Base-by-base conservation (phyloP, 306 rosid species). In the Casuarina cunninghamiana region DNA sequence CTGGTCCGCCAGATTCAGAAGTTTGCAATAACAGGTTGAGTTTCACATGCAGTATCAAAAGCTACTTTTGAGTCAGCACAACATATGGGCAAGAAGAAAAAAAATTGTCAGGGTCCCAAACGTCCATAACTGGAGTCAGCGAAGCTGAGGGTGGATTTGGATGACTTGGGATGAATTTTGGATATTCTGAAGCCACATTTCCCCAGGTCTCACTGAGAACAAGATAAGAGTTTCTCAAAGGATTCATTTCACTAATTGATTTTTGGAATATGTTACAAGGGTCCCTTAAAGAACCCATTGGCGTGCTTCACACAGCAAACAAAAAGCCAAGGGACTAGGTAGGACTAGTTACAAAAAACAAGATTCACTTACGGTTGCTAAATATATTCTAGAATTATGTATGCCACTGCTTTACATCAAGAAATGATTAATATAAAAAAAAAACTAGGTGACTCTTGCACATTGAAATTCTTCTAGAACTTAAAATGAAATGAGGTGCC, bases 381-480 rank as follows among this genome's bases (percentile, higher is more conserved):
- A 9, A 26, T 65, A 38, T 21, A 39, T 65, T 38, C n/a, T 39
- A 15, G 5, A 65, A n/a, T 7, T 54, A 54, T 19, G n/a, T n/a
- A 17, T 54, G 19, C 17, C 61, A n/a, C 10, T 5, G n/a, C 51
- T 8, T n/a, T 54, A 65, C 9, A 11, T 26, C 10, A 65, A 65
- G 15, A 41, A 41, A 41, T 54, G n/a, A 15, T 1, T 46, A 4
- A 67, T 69, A 74, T 74, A 74, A 10, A 21, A 21, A 21, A 57
- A 21, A 42, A 8, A 41, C 3, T 10, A 48, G 11, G 51, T 48
- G 15, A 48, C 2, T 48, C 12, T 48, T 10, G 51, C 11, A 48
- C 51, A 48, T 48, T 75, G 78, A 60, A 19, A 51, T 61, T 71
- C 49, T 43, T 58, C 60, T 61, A 61, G 17, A 75, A 75, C 38